A percentile compares a stretch with the other conserved stretches of the same genome.
These are phyloP conservation scores for Rhizopus arrhizus DNA, from an alignment of 371 early-diverging fungal genomes.

Conservation along the genomic window DNA sequence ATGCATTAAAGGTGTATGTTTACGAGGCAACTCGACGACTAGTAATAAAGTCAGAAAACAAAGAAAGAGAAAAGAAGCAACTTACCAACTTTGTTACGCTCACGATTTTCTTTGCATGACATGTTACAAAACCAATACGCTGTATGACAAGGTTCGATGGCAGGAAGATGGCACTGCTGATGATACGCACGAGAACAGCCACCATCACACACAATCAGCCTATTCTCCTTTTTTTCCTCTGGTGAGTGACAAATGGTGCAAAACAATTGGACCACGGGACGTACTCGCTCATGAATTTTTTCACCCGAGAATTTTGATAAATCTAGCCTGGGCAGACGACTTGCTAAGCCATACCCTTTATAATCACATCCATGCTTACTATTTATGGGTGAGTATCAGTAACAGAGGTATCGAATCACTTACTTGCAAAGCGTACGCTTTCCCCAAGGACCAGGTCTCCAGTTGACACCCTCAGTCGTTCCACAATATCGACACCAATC, in stretches of 20 bases:
- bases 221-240: conserved; percentile 15
- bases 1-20: conserved; percentile 60
- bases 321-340: conserved; percentile 77
- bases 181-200: conserved; percentile 72
- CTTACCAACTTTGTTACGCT: conserved; percentile 56
- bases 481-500: conserved; percentile 82
- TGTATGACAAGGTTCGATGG: conserved; percentile 44
- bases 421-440: conserved; percentile 77
- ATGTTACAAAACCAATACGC: conserved; percentile 70
- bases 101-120: conserved; percentile 64
- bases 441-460: conserved; percentile 80
- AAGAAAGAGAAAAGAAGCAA: conserved; percentile 5
- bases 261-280: conserved; percentile 79
- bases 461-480: conserved; percentile 71
- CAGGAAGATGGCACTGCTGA: conserved; percentile 54
- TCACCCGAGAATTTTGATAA: conserved; percentile 71
- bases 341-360: conserved; percentile 86
- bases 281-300: conserved; percentile 64
- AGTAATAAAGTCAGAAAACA: conserved; percentile 9
- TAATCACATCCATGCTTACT: conserved; percentile 89
- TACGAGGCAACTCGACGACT: conserved; percentile 62
- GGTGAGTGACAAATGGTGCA: conserved; percentile 33
- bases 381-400: background rate
- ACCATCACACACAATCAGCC: conserved; percentile 26
- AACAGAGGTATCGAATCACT: background rate